phyloP scores from a whole-genome alignment of 805 yeast species.

The Saccharomycopsis sp. region DNA sequence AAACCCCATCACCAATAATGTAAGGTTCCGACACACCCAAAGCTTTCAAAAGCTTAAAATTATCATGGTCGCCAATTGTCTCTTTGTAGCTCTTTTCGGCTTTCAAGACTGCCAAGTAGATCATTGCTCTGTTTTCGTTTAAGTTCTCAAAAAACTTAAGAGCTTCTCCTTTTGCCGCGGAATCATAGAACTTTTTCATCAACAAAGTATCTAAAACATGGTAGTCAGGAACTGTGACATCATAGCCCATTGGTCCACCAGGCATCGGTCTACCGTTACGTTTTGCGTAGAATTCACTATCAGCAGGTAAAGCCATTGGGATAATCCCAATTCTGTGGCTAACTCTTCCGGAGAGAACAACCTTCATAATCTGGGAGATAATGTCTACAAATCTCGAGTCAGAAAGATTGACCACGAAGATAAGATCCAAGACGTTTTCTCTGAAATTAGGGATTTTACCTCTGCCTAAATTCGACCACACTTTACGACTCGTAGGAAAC shows the following conservation, averaged over 20 bases:
- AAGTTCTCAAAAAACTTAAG: conserved; percentile 19
- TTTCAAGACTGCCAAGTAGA: neutral
- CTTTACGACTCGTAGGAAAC: conserved; percentile 39
- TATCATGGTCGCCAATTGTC: conserved; percentile 7
- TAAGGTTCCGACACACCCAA: conserved; percentile 43
- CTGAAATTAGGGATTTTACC: conserved; percentile 64
- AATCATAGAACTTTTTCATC: conserved; percentile 13
- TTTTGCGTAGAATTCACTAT: conserved; percentile 21
- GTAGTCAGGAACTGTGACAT: conserved; percentile 9
- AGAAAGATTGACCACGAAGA: conserved; percentile 61
- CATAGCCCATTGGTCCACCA: neutral
- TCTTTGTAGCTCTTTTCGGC: conserved; percentile 11
- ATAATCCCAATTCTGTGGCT: conserved; percentile 80
- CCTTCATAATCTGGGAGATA: conserved; percentile 42
- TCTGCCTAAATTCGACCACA: conserved; percentile 41
- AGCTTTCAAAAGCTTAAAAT: conserved; percentile 28
- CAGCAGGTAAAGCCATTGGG: conserved; percentile 40
- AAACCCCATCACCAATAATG: conserved; percentile 69
- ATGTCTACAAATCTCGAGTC: conserved; percentile 45
- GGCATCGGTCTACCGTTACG: conserved; percentile 3
- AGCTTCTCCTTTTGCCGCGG: conserved; percentile 18
- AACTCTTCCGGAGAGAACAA: conserved; percentile 48
- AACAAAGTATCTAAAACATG: conserved; percentile 23
- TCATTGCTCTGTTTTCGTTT: neutral
- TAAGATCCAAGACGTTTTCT: conserved; percentile 69